Evolutionary conservation across 805 yeast species (phyloP).

Genomic region (Barnettozyma salicaria): DNA sequence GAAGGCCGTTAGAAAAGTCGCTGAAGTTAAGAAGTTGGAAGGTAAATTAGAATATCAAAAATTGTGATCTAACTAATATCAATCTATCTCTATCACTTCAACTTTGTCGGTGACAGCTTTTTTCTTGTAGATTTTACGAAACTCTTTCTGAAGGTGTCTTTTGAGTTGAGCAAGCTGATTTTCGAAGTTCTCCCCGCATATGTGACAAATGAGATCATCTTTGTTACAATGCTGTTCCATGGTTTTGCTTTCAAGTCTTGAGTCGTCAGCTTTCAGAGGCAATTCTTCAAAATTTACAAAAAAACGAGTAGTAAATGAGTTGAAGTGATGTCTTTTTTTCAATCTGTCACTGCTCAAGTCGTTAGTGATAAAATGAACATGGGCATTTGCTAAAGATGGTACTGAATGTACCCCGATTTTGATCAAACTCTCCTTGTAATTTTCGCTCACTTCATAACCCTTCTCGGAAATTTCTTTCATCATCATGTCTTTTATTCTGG

Average conservation of each 20-base stretch:
- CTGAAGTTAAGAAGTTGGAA: conserved; percentile 94
- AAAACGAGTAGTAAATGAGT: conserved; percentile 62
- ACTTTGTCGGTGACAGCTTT: background rate
- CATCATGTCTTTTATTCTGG: conserved; percentile 13
- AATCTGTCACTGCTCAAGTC: conserved; percentile 51
- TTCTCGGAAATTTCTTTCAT: conserved; percentile 13
- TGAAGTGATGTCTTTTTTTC: conserved; percentile 62
- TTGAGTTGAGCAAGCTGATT: conserved; percentile 40
- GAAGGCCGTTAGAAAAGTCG: conserved; percentile 98
- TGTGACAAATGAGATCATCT: conserved; percentile 35
- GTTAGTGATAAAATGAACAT: conserved; percentile 63
- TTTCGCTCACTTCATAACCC: conserved; percentile 18
- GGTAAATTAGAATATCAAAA: conserved; percentile 95
- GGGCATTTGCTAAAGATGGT: conserved; percentile 67
- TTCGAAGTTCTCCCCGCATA: conserved; percentile 36
- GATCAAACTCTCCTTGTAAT: conserved; percentile 26
- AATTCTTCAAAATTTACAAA: conserved; percentile 51
- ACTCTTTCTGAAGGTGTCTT: conserved; percentile 36
- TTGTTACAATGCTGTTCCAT: conserved; percentile 33
- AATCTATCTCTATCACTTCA: conserved; percentile 4
- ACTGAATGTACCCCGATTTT: conserved; percentile 61
- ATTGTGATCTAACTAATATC: conserved; percentile 37
- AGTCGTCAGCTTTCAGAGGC: conserved; percentile 39
- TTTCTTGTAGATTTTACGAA: conserved; percentile 12
- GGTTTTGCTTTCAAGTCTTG: conserved; percentile 34